Evolutionary conservation across 208 protist species (phyloP).

Genomic region (Leptomonas pyrrhocoris): DNA sequence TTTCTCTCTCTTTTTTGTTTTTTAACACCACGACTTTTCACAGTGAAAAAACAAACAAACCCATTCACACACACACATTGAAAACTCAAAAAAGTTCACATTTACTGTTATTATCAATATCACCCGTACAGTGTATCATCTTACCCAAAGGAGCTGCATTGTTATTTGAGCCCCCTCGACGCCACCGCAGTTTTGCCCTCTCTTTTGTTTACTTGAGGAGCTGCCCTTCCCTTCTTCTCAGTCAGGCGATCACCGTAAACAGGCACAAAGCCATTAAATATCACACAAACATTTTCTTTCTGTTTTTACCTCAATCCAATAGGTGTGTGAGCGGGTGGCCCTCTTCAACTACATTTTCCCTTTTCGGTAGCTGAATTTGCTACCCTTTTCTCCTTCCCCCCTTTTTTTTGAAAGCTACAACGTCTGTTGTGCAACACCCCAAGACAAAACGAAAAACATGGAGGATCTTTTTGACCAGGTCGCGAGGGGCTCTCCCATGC

Average conservation of each 20-base stretch:
- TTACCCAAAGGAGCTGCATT: not conserved
- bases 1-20: too few relatives aligned
- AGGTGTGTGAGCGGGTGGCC: not conserved
- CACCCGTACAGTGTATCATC: not conserved
- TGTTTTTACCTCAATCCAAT: too few relatives aligned
- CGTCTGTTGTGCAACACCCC: not conserved
- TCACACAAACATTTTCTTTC: not conserved
- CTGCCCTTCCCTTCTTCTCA: not conserved
- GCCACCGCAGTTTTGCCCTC: not conserved
- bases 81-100: not conserved
- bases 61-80: conserved; percentile 3
- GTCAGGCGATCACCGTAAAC: not conserved
- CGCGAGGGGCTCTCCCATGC: conserved; percentile 60
- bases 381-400: not conserved
- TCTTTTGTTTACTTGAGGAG: not conserved
- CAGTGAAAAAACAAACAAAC: too few relatives aligned
- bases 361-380: not conserved
- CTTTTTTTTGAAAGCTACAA: conserved; percentile 7
- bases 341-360: not conserved
- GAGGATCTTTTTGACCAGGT: conserved; percentile 71
- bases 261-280: not conserved
- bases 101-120: conserved; percentile 3
- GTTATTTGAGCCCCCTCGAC: not conserved
- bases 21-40: not conserved
- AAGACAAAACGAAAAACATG: conserved; percentile 29